These are phyloP conservation scores for Phytophthora syringae DNA, from an alignment of 352 stramenopile species.

Conservation along the genomic window DNA sequence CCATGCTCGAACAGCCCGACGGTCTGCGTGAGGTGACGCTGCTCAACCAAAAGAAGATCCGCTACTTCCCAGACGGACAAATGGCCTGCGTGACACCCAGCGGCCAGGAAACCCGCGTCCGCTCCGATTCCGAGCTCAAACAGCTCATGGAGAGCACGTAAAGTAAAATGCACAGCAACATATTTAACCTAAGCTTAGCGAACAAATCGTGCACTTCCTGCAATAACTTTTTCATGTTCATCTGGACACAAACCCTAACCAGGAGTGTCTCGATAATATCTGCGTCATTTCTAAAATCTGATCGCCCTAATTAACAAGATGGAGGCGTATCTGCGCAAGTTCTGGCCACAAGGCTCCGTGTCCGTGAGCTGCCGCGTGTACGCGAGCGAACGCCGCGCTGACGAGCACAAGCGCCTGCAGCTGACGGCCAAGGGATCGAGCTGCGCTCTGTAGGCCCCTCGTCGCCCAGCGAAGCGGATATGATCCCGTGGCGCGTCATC, in stretches of 20 bases:
- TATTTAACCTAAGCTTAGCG: constrained; percentile 24
- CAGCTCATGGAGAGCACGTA: constrained; percentile 55
- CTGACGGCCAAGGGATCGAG: constrained; percentile 47
- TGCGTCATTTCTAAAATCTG: constrained; percentile 13
- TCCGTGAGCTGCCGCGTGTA: constrained; percentile 39
- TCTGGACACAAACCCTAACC: constrained; percentile 2
- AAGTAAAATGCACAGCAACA: constrained; percentile 12
- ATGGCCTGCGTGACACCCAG: constrained; percentile 61
- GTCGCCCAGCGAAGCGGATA: constrained; percentile 15
- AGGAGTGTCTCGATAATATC: constrained; percentile 12
- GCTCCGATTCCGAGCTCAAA: constrained; percentile 68
- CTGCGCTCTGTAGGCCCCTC: constrained; percentile 19
- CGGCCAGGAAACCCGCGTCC: constrained; percentile 62
- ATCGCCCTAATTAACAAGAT: no score
- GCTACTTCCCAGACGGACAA: constrained; percentile 77
- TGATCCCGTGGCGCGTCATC: constrained; percentile 55
- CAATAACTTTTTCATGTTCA: constrained; percentile 8
- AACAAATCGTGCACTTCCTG: no score
- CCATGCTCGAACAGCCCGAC: constrained; percentile 76
- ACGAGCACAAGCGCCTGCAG: constrained; percentile 39
- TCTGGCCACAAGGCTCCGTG: constrained; percentile 32
- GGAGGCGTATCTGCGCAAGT: constrained; percentile 37
- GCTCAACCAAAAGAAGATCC: constrained; percentile 71
- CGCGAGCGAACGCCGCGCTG: constrained; percentile 25
- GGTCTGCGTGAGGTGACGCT: constrained; percentile 83